Base-by-base conservation (phyloP, 305 asterid genomes). In the Fraxinus sp. region DNA sequence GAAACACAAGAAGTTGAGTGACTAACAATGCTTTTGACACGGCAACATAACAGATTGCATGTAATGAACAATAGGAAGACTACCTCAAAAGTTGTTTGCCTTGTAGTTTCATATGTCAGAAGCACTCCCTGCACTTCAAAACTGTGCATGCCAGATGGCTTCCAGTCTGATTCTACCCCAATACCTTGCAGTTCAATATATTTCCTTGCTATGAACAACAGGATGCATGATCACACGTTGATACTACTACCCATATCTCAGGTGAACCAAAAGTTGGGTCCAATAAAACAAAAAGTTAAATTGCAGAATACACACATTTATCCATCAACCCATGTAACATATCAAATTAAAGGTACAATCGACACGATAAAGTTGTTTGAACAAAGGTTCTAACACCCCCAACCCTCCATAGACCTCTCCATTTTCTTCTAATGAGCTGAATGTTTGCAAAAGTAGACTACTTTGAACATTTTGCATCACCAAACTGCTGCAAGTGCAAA, bases 301-400 rank as follows among this genome's bases (percentile, higher is more conserved):
- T 78, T 86, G 86, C 83, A 41, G 80, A 84, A 84, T 85, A 85
- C 89, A 83, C 80, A 84, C 86, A 83, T 75, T 57, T 78, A 80
- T 81, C 83, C 39, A 76, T 76, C 83, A 85, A 70, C 76, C 91
- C 84, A 79, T 76, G 83, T 68, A 62, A 64, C 36, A 77, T 79
- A 86, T 77, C 85, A 88, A 89, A 79, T 41, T 30, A 82, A 89
- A 83, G 90, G 62, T 84, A 87, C 82, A 85, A 79, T 46, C 68
- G 79, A 80, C 79, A 71, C 79, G 72, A 84, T 41, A 85, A 84
- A 72, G 86, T 83, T 81, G 85, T 77, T 73, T 77, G 80, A 84
- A 85, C 78, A 72, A 84, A 78, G 77, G 84, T 79, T 79, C 76
- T 84, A 84, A 84, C 77, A 81, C 79, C 82, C 84, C 88, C 78